phyloP scores from a whole-genome alignment of 495 filamentous ascomycete genomes.

The Talaromyces trachyspermus region DNA sequence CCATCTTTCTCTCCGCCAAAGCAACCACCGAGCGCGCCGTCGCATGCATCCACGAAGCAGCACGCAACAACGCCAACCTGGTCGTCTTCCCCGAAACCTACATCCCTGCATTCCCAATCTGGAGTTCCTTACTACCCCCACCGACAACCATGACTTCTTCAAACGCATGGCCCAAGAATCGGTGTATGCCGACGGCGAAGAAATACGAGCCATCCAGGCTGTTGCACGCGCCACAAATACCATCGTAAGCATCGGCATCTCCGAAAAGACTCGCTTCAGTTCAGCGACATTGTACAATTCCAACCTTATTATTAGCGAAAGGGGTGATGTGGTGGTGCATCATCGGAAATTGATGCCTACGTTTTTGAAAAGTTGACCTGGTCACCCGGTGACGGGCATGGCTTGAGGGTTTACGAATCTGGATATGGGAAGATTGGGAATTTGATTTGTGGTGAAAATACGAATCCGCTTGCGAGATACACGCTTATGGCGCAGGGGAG shows the following conservation, averaged over 20 bases:
- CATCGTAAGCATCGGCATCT: slow-evolving; percentile 27
- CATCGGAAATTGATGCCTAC: slow-evolving; percentile 33
- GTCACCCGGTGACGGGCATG: slow-evolving; percentile 26
- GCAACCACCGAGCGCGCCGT: slow-evolving; percentile 31
- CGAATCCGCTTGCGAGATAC: slow-evolving; percentile 27
- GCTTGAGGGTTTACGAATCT: slow-evolving; percentile 20
- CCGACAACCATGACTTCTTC: slow-evolving; percentile 27
- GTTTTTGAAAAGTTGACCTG: slow-evolving; percentile 32
- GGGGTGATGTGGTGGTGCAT: slow-evolving; percentile 24
- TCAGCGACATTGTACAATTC: slow-evolving; percentile 26
- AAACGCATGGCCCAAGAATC: slow-evolving; percentile 17
- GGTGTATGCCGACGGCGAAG: slow-evolving; percentile 27
- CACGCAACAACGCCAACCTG: slow-evolving; percentile 32
- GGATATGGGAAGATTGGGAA: slow-evolving; percentile 18
- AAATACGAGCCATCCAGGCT: slow-evolving; percentile 19
- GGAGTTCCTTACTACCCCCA: slow-evolving; percentile 25
- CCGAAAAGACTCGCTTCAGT: slow-evolving; percentile 24
- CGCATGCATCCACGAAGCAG: slow-evolving; percentile 31
- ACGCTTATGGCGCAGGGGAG: slow-evolving; percentile 18
- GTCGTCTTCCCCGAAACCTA: slow-evolving; percentile 42
- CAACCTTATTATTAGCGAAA: slow-evolving; percentile 23
- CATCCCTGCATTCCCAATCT: slow-evolving; percentile 30
- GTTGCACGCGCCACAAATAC: slow-evolving; percentile 15
- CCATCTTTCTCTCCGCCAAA: slow-evolving; percentile 32
- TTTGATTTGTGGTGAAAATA: slow-evolving; percentile 35